These are phyloP conservation scores for Diversispora epigaea DNA, from an alignment of 192 early-diverging fungal species.

Conservation along the genomic window DNA sequence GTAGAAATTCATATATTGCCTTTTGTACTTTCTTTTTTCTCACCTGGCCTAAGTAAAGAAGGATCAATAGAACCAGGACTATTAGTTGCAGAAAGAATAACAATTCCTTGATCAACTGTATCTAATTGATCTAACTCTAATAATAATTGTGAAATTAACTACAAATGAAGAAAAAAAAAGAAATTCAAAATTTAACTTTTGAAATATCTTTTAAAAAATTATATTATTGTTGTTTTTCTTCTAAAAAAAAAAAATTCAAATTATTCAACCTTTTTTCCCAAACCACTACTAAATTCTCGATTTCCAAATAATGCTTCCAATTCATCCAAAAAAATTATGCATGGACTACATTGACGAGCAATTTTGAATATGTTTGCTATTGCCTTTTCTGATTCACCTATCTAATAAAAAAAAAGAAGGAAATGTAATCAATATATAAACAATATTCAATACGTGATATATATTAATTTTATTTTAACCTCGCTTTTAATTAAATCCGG, in stretches of 20 bases:
- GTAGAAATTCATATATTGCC: neutral
- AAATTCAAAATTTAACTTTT: neutral
- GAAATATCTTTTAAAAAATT: neutral
- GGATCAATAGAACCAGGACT: constrained; percentile 71
- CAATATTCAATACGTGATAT: neutral
- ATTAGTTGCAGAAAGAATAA: constrained; percentile 88
- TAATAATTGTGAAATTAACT: constrained; percentile 75
- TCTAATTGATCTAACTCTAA: constrained; percentile 74
- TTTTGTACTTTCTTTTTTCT: neutral
- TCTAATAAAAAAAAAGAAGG: constrained; percentile 34
- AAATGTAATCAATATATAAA: neutral
- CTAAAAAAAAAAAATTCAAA: too few species aligned
- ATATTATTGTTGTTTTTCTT: too few species aligned
- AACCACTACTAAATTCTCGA: constrained; percentile 65
- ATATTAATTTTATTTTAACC: constrained; percentile 35
- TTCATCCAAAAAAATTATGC: constrained; percentile 92
- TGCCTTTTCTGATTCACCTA: constrained; percentile 95
- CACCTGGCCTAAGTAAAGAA: constrained; percentile 77
- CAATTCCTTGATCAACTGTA: constrained; percentile 52
- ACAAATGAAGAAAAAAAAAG: neutral
- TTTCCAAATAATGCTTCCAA: constrained; percentile 85
- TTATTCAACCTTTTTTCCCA: constrained; percentile 58
- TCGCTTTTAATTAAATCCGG: constrained; percentile 86
- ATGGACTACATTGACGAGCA: constrained; percentile 69
- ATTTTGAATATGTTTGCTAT: constrained; percentile 70